These are phyloP conservation scores for Cantharellus anzutake DNA, from an alignment of 768 basidiomycete genomes.

Conservation along the genomic window DNA sequence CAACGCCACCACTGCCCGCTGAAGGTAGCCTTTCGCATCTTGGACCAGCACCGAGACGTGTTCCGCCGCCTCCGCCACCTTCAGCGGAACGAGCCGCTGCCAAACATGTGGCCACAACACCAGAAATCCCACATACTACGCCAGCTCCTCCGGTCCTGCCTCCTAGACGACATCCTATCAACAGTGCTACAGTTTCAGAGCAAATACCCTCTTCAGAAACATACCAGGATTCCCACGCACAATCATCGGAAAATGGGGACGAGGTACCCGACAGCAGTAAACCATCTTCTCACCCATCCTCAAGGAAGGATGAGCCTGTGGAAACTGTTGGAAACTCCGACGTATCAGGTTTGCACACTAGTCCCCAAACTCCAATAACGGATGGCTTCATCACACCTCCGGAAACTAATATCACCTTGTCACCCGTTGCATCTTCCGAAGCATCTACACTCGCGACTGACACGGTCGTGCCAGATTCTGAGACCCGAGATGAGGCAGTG, in stretches of 20 bases:
- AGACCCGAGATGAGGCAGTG: too few relatives aligned
- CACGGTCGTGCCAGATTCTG: too few relatives aligned
- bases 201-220: not conserved
- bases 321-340: not conserved
- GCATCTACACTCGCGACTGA: too few relatives aligned
- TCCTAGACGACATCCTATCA: not conserved
- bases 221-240: not conserved
- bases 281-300: not conserved
- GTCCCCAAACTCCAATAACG: not conserved
- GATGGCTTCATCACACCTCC: slow-evolving; percentile 14
- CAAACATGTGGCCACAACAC: not conserved
- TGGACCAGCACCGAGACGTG: not conserved
- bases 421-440: too few relatives aligned
- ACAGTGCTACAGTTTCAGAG: not conserved
- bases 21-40: not conserved
- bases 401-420: not conserved
- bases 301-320: not conserved
- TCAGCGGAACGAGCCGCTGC: slow-evolving; percentile 5
- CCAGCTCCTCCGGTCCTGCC: not conserved
- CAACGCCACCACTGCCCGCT: not conserved
- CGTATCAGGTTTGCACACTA: not conserved
- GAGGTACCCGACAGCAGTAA: not conserved
- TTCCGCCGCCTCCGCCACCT: not conserved
- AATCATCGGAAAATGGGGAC: not conserved
- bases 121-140: not conserved